Evolutionary conservation across 768 basidiomycete genomes (phyloP), one percentile per base, ranked within the genome.

Genomic region (Tricholoma saponaceum): DNA sequence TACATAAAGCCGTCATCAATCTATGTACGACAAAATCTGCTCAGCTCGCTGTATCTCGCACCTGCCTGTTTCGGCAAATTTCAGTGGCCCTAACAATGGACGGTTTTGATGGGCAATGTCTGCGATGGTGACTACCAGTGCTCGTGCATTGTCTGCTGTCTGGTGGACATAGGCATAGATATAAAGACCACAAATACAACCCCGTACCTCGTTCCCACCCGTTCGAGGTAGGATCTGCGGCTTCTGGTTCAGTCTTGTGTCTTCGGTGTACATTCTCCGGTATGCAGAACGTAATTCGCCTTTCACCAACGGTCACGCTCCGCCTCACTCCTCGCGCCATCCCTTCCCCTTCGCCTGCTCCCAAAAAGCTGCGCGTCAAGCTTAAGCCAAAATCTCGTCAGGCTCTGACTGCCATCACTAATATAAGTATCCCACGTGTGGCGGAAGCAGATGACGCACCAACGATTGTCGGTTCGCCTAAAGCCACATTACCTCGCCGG

Each of bases 171-270:
- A 7, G 9, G 10, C 44, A 51, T 18, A 9, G 18, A 32, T 51
- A 51, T 53, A 53, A 53, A 39, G n/a, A 37, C 33, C 33, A 23
- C 37, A 20, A 22, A 33, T 20, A 23, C 37, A 5, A 25, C 22
- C 37, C 26, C 22, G 20, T n/a, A 8, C 35, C 7, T 41, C 37
- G 28, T 41, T n/a, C 18, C 26, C 20, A 9, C n/a, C 22, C 5
- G 26, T 3, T 16, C 52, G 7, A n/a, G 68, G 52, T 70, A 73
- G 73, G 74, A 73, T 39, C 59, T 63, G 33, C 5, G 16, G 4
- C 2, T 6, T 14, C 16, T 16, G 2, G 33, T 37, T 16, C 64
- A 65, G 70, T 66, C 70, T 69, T 72, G 72, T 73, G 72, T 70
- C n/a, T n/a, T n/a, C n/a, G 49, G 47, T 58, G 60, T 62, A 30